Evolutionary conservation across 768 basidiomycete species (phyloP), one percentile per base, ranked within the genome.

Genomic region (Tephrocybe sp.): DNA sequence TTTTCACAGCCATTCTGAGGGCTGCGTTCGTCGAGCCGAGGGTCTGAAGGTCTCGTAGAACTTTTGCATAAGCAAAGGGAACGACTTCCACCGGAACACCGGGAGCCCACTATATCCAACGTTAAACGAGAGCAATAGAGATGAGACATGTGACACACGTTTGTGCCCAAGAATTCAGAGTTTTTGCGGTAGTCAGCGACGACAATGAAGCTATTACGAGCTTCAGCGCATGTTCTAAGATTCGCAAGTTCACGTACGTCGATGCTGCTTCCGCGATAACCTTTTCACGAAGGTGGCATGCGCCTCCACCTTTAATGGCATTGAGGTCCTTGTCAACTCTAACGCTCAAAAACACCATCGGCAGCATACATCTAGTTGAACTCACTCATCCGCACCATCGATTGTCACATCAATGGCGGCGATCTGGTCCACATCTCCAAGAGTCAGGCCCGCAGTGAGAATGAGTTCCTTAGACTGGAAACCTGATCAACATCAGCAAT

Each of bases 151-250:
- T 20, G 37, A 44, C 89, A 56, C 64, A 95, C 94, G 63, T 81
- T 88, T 25, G 88, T 87, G 4, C 94, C 92, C 15, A 98, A 77
- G 39, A 80, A 77, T 50, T 84, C 72, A 6, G 87, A 87, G 59
- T 99, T 94, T 74, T 99, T 99, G 54, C 97, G 83, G 71, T 90
- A 92, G 69, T 99, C 97, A 47, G 97, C 97, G 34, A 99, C 91
- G 32, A 93, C 75, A 63, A 94, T 78, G 72, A 93, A 96, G 32
- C 88, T 91, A 58, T 32, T 12, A 5, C 18, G 42, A n/a, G n/a
- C n/a, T n/a, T n/a, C n/a, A n/a, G n/a, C n/a, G n/a, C n/a, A n/a
- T n/a, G n/a, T n/a, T n/a, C n/a, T n/a, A n/a, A n/a, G 32, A 38
- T 14, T 36, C 15, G 34, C n/a, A n/a, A 12, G 4, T 36, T 36